Evolutionary conservation across 176 grass and related monocot species (phyloP), one percentile per base, ranked within the genome.

Genomic region (Carex littledalei): DNA sequence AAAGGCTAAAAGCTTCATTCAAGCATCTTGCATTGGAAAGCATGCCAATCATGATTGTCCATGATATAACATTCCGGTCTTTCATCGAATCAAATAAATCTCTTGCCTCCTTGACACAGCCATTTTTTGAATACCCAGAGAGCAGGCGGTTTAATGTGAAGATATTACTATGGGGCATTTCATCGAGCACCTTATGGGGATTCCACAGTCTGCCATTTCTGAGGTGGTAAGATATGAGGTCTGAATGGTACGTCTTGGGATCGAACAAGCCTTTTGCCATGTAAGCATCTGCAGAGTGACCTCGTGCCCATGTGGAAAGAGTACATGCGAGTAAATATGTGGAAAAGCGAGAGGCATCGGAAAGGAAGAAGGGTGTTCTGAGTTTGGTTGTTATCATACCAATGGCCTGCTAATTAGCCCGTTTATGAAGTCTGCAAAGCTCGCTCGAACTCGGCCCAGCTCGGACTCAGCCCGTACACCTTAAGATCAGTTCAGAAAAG

Each of bases 1-100:
- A 98, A 49, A 94, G 67, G 1, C 43, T 66, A 3, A 92, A 58
- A 5, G 91, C 92, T 63, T 94, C 85, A 0, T 24, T 4, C 62
- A 41, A 79, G 9, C 75, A 79, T 18, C 84, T 88, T 3, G 59
- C 79, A 54, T 68, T 21, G 11, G 91, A 4, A 61, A 78, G 35
- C 15, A 80, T 69, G 32, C 85, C 24, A 58, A 94, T 93, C 95
- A 98, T 91, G 75, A 94, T 76, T 10, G 95, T 98, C 93, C 89
- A 98, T 34, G 95, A 90, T 12, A 87, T 50, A 21, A 63, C 64
- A 62, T 88, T 69, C 34, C 86, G 86, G 68, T 72, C 41, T 29
- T 67, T 15, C 31, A 86, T 86, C 12, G 24, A 10, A n/a, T 15
- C 16, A 84, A 94, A 93, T 7, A 98, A 90, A 1, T 15, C 20